Base-by-base conservation (phyloP, 192 early-diverging fungal genomes). In the Coemansia sp. region DNA sequence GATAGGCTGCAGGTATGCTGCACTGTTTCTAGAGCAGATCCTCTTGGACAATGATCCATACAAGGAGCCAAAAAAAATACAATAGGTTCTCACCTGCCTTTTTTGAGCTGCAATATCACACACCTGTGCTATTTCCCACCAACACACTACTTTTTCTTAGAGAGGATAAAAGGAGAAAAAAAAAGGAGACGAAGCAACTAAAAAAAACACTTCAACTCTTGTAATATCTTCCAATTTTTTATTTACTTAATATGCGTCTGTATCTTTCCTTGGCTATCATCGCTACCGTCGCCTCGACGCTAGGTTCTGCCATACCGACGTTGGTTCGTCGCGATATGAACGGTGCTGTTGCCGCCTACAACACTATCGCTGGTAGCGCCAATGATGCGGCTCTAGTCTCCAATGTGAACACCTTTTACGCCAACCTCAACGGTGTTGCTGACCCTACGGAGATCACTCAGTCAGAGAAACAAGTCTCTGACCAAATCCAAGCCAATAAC, bases 401-500 rank as follows among this genome's bases (percentile, higher is more conserved):
- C 60, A 81, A 81, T 55, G 50, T 64, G 33, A 74, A 73, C 44
- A 76, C 73, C 0, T 75, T 82, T 55, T 76, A 76, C 52, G 9
- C 66, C 24, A 73, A 77, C 46, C 65, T 77, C 20, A 71, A 74
- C 10, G 75, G 72, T 18, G 27, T 67, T 18, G 80, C 68, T 6
- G 38, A 58, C 22, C 0, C 64, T 16, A 66, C 40, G 0, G 68
- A 81, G 1, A 16, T 81, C 3, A 22, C 61, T 5, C 49, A 61
- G 22, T 60, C 74, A 13, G 63, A 36, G 13, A 73, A 81, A 18
- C 74, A 77, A 18, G 75, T 82, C 12, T 62, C 64, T 7, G 80
- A 76, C n/a, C 79, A 76, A 52, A 76, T 81, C 33, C 39, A 72
- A 5, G 74, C 79, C 46, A 76, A 76, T 46, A 58, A 66, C 46